Conservation (phyloP, 2,329 filamentous ascomycete species). For the Rutstroemia sp. region DNA sequence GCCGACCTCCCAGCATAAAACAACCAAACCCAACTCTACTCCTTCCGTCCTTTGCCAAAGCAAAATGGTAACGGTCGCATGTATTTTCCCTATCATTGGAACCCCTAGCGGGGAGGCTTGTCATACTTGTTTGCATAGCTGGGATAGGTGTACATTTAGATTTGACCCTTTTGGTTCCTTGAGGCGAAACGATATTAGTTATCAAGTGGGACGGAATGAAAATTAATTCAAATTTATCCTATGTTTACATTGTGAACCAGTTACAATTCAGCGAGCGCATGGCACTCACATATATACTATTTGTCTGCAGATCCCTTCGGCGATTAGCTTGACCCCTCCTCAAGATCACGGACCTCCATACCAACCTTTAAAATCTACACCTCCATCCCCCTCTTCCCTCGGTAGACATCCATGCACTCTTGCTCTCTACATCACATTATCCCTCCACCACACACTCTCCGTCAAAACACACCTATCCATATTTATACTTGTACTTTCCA, state of each 20-base stretch:
- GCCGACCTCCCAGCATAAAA: slow-evolving; percentile 11
- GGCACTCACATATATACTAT: too few relatives aligned
- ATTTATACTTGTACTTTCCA: too few relatives aligned
- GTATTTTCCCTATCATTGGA: slow-evolving; percentile 17
- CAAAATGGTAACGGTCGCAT: slow-evolving; percentile 4
- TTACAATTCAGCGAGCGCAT: too few relatives aligned
- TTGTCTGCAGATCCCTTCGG: too few relatives aligned
- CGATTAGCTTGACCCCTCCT: too few relatives aligned
- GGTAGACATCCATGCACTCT: too few relatives aligned
- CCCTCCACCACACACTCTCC: too few relatives aligned
- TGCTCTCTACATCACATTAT: too few relatives aligned
- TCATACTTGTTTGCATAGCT: slow-evolving; percentile 24
- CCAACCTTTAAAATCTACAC: too few relatives aligned
- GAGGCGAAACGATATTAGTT: neutral
- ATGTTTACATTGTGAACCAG: neutral
- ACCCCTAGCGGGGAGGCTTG: neutral
- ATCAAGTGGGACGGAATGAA: slow-evolving; percentile 3
- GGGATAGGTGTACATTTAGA: slow-evolving; percentile 21
- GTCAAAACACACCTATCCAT: too few relatives aligned
- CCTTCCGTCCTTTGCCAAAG: slow-evolving; percentile 22
- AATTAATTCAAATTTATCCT: neutral
- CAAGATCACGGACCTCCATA: too few relatives aligned
- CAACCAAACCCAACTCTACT: slow-evolving; percentile 26
- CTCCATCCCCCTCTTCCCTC: too few relatives aligned
- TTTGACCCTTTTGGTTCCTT: slow-evolving; percentile 1